Evolutionary conservation across 805 yeast genomes (phyloP), one percentile per base, ranked within the genome.

Genomic region (Metschnikowia noctiluminum): DNA sequence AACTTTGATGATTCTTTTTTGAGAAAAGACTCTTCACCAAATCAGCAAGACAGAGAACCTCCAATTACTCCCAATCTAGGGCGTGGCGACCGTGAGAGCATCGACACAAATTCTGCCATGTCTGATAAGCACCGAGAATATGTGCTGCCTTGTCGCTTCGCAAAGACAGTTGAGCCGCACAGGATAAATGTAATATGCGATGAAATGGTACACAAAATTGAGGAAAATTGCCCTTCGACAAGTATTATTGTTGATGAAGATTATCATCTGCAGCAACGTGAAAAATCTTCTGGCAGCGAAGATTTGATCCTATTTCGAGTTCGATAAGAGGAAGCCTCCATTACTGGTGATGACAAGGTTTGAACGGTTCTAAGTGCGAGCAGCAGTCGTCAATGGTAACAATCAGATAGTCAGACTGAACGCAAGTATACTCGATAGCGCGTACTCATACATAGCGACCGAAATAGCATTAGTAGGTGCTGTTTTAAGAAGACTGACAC

Each of bases 391-490:
- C 32, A 30, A 34, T 34, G 3, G 30, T n/a, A 37, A 21, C 39
- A 10, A 11, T 38, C 43, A 39, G 40, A 39, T 34, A n/a, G 42
- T 26, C 38, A 9, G 34, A 26, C 34, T n/a, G 27, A 42, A 7
- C 27, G 46, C 28, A 16, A 43, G 43, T 38, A 41, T 46, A 30
- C 38, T n/a, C 7, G 45, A 31, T 13, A 71, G 43, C 1, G 68
- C 51, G 45, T 65, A 66, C 57, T 85, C 91, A 62, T 82, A 87
- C n/a, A 80, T 70, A 70, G 81, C 82, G 48, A 87, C 70, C 0
- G 89, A 79, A 5, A 86, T 64, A 0, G 89, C 88, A 39, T 82
- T 56, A 72, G 88, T 80, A 0, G 97, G 97, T 0, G 92, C 94
- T 12, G 88, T 80, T 62, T 90, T 90, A 43, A 85, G 48, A 3